These are phyloP conservation scores for Talaromyces wortmannii DNA, from an alignment of 495 filamentous ascomycete species.

Conservation along the genomic window DNA sequence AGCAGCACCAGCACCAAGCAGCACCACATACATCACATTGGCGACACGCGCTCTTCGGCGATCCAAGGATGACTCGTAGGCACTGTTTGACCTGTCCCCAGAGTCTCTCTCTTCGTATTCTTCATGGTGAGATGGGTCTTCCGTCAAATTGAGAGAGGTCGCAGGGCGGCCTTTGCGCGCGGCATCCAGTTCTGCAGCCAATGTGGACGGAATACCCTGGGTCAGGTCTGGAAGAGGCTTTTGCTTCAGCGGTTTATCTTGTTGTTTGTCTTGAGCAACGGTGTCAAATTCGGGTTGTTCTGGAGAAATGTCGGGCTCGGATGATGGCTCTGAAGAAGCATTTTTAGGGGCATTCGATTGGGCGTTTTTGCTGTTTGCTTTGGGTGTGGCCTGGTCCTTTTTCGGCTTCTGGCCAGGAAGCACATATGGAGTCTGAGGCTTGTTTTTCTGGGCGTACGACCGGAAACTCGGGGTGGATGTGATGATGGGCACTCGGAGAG, in stretches of 20 bases:
- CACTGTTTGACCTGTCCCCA: slow-evolving; percentile 61
- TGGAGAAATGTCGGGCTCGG: slow-evolving; percentile 3
- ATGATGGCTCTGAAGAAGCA: neutral
- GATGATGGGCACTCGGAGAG: slow-evolving; percentile 25
- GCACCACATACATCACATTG: slow-evolving; percentile 54
- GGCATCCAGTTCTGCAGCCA: slow-evolving; percentile 61
- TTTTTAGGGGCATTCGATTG: neutral
- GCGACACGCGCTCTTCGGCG: slow-evolving; percentile 65
- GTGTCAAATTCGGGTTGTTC: slow-evolving; percentile 23
- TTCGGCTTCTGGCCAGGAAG: slow-evolving; percentile 25
- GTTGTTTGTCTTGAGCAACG: slow-evolving; percentile 13
- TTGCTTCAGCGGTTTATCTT: slow-evolving; percentile 5
- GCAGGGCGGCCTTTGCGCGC: slow-evolving; percentile 36
- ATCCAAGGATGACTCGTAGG: slow-evolving; percentile 87
- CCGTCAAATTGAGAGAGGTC: slow-evolving; percentile 48
- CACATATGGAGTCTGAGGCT: slow-evolving; percentile 38
- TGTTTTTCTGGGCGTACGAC: slow-evolving; percentile 40
- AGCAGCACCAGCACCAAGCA: slow-evolving; percentile 41
- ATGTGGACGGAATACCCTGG: slow-evolving; percentile 84
- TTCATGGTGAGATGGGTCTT: slow-evolving; percentile 45
- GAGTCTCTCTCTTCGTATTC: slow-evolving; percentile 42
- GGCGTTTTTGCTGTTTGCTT: neutral
- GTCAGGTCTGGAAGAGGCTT: slow-evolving; percentile 77
- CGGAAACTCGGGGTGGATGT: slow-evolving; percentile 19
- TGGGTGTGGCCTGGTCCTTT: slow-evolving; percentile 7